Base-by-base conservation (phyloP, 345 rosid genomes). In the Anastatica hierochuntica region DNA sequence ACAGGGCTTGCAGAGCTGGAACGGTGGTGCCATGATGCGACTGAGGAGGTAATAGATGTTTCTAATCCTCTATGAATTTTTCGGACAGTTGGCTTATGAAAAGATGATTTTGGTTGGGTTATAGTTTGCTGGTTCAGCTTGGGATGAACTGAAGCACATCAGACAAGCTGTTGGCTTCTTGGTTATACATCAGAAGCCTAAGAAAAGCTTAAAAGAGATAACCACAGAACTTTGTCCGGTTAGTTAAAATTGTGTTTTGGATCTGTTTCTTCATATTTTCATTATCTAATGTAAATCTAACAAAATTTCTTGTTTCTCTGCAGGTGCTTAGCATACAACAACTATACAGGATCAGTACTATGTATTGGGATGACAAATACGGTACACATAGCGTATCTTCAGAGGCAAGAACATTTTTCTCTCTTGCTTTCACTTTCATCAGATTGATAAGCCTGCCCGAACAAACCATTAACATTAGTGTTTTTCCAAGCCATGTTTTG, bases 111-210 rank as follows among this genome's bases (percentile, higher is more conserved):
- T 9, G 61, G 24, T 60, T 21, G 53, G 19, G 47, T 18, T 76
- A 40, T 80, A 92, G 98, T 88, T 75, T 73, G 79, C 71, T 18
- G 98, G 98, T 37, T 72, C 82, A 15, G 79, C 97, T 18, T 85
- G 89, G 97, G 95, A 92, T 53, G 98, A 88, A 66, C 51, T 92
- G 67, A 88, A 68, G 79, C 95, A 92, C 61, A 92, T 92, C 62
- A 85, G 94, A 76, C 97, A 92, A 76, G 97, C 97, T 37, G 97
- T 92, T 62, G 98, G 97, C 48, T 92, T 92, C 80, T 80, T 92
- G 74, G 98, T 92, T 70, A 81, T 88, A 70, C 98, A 92, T 76
- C 98, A 88, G 69, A 92, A 92, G 69, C 97, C 98, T 11, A 92
- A 88, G 72, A 92, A 92, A 78, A 78, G 82, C 41, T 73, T 92